Evolutionary conservation across 129 eudicot species (phyloP).

Genomic region (Glebionis coronaria): DNA sequence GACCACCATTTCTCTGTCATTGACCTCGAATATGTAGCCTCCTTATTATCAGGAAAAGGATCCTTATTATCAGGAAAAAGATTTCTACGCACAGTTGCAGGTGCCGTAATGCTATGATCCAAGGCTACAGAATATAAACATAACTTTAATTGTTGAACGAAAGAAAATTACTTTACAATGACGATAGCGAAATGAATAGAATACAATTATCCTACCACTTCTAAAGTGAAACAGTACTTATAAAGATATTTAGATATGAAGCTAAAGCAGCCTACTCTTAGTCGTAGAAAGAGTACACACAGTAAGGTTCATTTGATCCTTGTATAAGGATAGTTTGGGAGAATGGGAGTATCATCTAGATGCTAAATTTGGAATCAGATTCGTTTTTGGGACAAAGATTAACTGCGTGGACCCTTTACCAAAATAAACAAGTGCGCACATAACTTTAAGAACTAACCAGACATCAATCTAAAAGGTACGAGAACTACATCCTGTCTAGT

Average conservation of each 20-base stretch:
- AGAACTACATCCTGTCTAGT: background rate
- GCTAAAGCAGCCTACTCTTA: slow-evolving; percentile 1
- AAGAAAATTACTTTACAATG: background rate
- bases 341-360: slow-evolving; percentile 3
- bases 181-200: too few species aligned
- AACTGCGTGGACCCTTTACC: background rate
- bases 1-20: slow-evolving; percentile 68
- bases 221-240: background rate
- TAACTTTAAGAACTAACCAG: slow-evolving; percentile 8
- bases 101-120: slow-evolving; percentile 71
- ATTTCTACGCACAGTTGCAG: slow-evolving; percentile 48
- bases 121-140: slow-evolving; percentile 41
- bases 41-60: slow-evolving; percentile 37
- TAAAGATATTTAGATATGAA: slow-evolving; percentile 9
- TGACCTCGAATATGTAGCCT: slow-evolving; percentile 46
- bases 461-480: background rate
- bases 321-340: background rate
- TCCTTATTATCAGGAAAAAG: slow-evolving; percentile 55
- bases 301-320: slow-evolving; percentile 1
- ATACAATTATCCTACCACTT: slow-evolving; percentile 7
- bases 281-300: background rate
- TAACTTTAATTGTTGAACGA: slow-evolving; percentile 11
- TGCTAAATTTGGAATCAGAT: background rate
- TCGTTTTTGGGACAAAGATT: background rate
- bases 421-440: background rate